Base-by-base conservation (phyloP, 768 basidiomycete genomes). In the Kwoniella bestiolae region DNA sequence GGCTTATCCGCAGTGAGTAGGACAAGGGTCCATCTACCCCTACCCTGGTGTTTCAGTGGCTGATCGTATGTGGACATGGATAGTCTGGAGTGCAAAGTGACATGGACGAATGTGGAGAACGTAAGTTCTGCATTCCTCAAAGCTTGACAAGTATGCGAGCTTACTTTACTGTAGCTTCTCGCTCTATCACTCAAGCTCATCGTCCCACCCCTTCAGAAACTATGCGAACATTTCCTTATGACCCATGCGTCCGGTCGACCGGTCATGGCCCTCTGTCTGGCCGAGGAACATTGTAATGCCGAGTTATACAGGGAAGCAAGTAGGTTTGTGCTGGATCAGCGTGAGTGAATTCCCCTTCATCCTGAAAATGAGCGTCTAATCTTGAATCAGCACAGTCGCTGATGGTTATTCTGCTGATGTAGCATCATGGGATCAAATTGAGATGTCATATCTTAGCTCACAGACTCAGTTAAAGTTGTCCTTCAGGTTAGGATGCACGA, bases 101-200 rank as follows among this genome's bases (percentile, higher is more conserved):
- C 91, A 0, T 97, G 94, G 79, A 91, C 91, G 72, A 96, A 96
- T 79, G 94, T 92, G 28, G 92, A 92, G 72, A 89, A 89, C 92
- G 81, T 83, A 49, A 51, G 82, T 72, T 9, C n/a, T n/a, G n/a
- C n/a, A n/a, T n/a, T n/a, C 34, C 12, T 35, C 34, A 6, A 6
- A 12, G 34, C 6, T 12, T 35, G 34, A 35, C 12, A 12, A 5
- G 34, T 35, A 6, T 35, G 12, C 12, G 6, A 6, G 34, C 5
- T 25, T 5, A 7, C 25, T 25, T 25, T 5, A 6, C 5, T 47
- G 7, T 47, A 79, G 77, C 70, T 76, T 0, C 90, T 94, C 87
- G 91, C 94, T 75, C 89, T 95, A 23, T 88, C 92, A 2, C 88
- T 91, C 81, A 94, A 93, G 76, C 87, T 95, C 60, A 90, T 90